Percentiles rank a stretch among this genome's conserved stretches.
Evolutionary conservation across 257 asterid species (phyloP).

Genomic region (Solanum sitiens): DNA sequence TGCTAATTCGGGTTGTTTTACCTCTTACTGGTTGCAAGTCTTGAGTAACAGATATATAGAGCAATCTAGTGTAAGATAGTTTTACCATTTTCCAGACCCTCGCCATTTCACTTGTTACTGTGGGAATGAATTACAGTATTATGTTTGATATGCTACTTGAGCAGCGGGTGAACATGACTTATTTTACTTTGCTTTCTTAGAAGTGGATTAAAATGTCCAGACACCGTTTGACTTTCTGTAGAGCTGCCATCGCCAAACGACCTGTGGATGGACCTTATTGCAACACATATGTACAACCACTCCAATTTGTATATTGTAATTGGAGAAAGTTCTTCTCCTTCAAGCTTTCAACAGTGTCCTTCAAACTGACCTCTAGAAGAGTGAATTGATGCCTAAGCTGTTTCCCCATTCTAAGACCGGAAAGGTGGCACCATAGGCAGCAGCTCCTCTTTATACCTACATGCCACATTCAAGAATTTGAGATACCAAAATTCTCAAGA

Average conservation of each 20-base stretch:
- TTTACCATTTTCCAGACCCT: background rate
- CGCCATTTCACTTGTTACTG: background rate
- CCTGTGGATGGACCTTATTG: background rate
- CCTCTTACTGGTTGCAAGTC: background rate
- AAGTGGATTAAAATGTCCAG: background rate
- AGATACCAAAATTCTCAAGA: background rate
- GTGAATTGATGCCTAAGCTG: background rate
- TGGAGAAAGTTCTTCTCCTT: conserved; percentile 10
- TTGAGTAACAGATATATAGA: background rate
- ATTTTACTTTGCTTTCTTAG: background rate
- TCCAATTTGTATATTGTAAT: background rate
- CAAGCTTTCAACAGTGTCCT: conserved; percentile 14
- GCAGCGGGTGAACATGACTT: background rate
- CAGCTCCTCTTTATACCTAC: conserved; percentile 3
- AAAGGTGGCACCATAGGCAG: background rate
- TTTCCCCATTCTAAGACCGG: background rate
- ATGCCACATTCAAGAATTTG: background rate
- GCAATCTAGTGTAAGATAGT: background rate
- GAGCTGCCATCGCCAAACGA: background rate
- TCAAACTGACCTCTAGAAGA: background rate
- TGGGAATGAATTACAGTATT: background rate
- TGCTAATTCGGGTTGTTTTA: background rate
- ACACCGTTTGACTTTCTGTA: background rate
- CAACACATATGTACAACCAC: background rate
- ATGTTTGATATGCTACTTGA: background rate